Evolutionary conservation across 2,329 filamentous ascomycete genomes (phyloP), one percentile per base, ranked within the genome.

Genomic region (Monosporascus sp.): DNA sequence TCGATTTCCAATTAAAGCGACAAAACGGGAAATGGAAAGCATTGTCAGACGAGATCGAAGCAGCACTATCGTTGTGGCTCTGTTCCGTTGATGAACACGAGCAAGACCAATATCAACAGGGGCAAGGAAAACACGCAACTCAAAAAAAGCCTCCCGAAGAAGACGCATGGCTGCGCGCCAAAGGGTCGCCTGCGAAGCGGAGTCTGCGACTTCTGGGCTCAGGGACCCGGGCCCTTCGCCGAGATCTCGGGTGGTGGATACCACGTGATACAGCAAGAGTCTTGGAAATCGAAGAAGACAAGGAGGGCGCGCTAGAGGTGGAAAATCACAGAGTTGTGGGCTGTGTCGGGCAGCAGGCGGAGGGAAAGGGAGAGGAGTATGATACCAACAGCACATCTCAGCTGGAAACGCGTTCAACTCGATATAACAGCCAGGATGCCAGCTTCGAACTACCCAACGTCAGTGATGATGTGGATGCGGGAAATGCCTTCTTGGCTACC

Each of bases 41-140:
- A 11, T 41, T 49, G 31, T 24, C 53, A 4, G 54, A 54, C 2
- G 60, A 63, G 31, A 54, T 68, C 17, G 65, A 68, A 9, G 62
- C 67, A 4, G 64, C 56, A 1, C 54, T 69, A 17, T 69, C 67
- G 1, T 49, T 69, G 4, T 68, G 67, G 66, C 11, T 67, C 0
- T 67, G 60, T 54, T 57, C 54, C 11, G 54, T 58, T 22, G 7
- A 2, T 11, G 18, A 43, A 11, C 2, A 3, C 4, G 6, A 11
- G 3, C 17, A 4, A 18, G 2, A 9, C 39, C n/a, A 43, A 11
- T 7, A n/a, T 38, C 5, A 38, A n/a, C 3, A 15, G 51, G 18
- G 18, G 54, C 37, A 5, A 50, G 54, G 54, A 56, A 44, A 9
- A 48, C 24, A 11, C 18, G 20, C 41, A 52, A n/a, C 36, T 15